Evolutionary conservation across 805 yeast genomes (phyloP).

Genomic region (Kodamaea hsintzibuensis): DNA sequence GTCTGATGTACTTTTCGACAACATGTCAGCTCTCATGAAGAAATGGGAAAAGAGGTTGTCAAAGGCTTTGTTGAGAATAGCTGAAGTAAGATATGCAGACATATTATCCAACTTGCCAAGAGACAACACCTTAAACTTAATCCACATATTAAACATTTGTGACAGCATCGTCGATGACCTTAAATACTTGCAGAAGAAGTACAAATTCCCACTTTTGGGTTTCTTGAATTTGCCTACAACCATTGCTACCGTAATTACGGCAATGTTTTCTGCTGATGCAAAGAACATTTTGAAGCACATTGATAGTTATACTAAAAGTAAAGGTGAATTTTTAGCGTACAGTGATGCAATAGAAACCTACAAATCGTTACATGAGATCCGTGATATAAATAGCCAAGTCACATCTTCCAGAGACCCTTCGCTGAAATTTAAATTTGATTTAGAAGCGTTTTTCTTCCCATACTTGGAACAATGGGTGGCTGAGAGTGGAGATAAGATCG

Average conservation of each 20-base stretch:
- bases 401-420: slow-evolving; percentile 12
- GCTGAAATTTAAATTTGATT: slow-evolving; percentile 46
- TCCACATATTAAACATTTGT: slow-evolving; percentile 58
- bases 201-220: slow-evolving; percentile 62
- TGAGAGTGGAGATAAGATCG: slow-evolving; percentile 49
- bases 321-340: slow-evolving; percentile 40
- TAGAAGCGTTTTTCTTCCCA: slow-evolving; percentile 56
- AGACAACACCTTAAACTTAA: slow-evolving; percentile 49
- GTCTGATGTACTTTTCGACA: slow-evolving; percentile 44
- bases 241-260: slow-evolving; percentile 49
- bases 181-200: slow-evolving; percentile 55
- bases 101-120: slow-evolving; percentile 55
- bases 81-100: slow-evolving; percentile 41
- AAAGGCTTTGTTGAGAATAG: slow-evolving; percentile 33
- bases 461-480: slow-evolving; percentile 39
- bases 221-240: slow-evolving; percentile 52
- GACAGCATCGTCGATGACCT: slow-evolving; percentile 53
- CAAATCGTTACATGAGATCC: slow-evolving; percentile 50
- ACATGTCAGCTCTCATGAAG: slow-evolving; percentile 35
- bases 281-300: slow-evolving; percentile 52
- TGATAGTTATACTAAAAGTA: slow-evolving; percentile 38
- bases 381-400: slow-evolving; percentile 53
- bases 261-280: slow-evolving; percentile 55
- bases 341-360: slow-evolving; percentile 62
- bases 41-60: slow-evolving; percentile 47